These are phyloP conservation scores for Diaporthe ampelina DNA, from an alignment of 2,329 filamentous ascomycete species.

Conservation along the genomic window DNA sequence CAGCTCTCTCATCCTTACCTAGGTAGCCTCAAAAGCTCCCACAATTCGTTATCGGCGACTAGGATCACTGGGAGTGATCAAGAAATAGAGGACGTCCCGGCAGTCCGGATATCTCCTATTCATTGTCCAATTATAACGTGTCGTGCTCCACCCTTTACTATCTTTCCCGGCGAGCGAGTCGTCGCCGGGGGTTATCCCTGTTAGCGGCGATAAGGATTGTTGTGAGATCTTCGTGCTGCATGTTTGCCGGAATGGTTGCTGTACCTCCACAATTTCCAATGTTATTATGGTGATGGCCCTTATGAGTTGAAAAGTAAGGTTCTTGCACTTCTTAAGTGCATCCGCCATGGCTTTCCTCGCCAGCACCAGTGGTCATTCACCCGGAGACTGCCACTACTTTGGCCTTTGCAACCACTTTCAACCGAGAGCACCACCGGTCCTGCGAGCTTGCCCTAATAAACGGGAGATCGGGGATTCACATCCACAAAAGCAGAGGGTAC, in stretches of 20 bases:
- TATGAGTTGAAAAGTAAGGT: background rate
- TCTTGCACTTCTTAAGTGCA: background rate
- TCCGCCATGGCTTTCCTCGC: background rate
- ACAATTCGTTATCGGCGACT: background rate
- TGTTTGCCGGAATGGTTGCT: background rate
- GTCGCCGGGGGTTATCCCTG: background rate
- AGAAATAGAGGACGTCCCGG: background rate
- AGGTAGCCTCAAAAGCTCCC: background rate
- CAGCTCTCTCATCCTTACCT: background rate
- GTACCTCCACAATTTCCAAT: background rate
- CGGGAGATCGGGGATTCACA: no score
- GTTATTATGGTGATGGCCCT: background rate
- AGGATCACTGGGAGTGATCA: background rate
- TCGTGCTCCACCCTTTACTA: background rate
- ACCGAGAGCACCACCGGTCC: background rate
- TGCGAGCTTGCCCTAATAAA: no score
- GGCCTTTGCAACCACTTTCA: background rate
- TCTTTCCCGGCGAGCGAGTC: background rate
- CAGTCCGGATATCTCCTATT: background rate
- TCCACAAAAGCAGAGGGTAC: no score
- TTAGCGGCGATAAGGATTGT: conserved; percentile 18
- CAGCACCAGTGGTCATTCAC: background rate
- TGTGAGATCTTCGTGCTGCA: background rate
- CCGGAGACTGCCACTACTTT: background rate
- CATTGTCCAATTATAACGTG: background rate